phyloP scores from a whole-genome alignment of 305 asterid species.

The Solanum aculeatissimum region DNA sequence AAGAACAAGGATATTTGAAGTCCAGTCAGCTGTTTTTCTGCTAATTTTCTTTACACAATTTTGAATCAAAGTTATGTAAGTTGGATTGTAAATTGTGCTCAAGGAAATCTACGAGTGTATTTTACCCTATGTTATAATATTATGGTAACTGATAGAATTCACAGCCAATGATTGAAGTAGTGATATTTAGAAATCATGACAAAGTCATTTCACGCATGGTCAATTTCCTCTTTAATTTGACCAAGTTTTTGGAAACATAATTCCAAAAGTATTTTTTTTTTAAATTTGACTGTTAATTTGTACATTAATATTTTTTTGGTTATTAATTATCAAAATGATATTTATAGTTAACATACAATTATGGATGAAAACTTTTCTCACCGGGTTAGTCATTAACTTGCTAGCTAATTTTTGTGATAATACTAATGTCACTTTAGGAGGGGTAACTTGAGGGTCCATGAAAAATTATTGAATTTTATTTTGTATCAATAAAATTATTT shows the following conservation, averaged over 20 bases:
- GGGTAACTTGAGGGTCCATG: background rate
- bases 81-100: background rate
- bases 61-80: background rate
- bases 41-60: background rate
- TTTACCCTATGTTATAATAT: too few relatives aligned
- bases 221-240: background rate
- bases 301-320: background rate
- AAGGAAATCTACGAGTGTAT: background rate
- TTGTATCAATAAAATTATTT: too few relatives aligned
- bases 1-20: slow-evolving; percentile 21
- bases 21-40: background rate
- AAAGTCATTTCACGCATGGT: background rate
- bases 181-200: background rate
- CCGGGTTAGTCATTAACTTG: background rate
- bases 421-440: background rate
- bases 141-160: too few relatives aligned
- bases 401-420: background rate
- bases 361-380: background rate
- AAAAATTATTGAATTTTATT: too few relatives aligned
- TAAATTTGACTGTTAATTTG: background rate
- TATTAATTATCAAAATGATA: background rate
- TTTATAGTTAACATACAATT: background rate
- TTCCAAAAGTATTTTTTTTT: background rate
- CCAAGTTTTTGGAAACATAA: background rate
- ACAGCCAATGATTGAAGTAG: background rate